phyloP scores from a whole-genome alignment of 192 early-diverging fungal genomes.

The Coemansia sp. region DNA sequence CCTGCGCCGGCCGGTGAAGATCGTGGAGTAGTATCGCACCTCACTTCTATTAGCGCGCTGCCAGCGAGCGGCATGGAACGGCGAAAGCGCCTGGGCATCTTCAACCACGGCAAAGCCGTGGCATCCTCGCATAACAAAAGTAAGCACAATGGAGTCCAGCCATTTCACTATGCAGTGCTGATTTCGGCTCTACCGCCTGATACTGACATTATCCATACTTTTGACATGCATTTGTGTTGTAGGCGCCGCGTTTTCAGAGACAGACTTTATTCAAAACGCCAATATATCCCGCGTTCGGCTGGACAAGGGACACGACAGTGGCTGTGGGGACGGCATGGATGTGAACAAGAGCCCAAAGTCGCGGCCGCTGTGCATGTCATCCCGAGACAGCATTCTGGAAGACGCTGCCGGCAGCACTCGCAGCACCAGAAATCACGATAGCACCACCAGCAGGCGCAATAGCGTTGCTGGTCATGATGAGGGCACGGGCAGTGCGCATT shows the following conservation, averaged over 20 bases:
- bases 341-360: conserved; percentile 2
- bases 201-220: neutral
- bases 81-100: conserved; percentile 31
- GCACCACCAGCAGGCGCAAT: neutral
- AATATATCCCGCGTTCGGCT: conserved; percentile 33
- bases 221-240: conserved; percentile 12
- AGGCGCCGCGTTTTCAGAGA: conserved; percentile 47
- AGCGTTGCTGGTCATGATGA: conserved; percentile 1
- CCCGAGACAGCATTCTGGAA: conserved; percentile 3
- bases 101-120: conserved; percentile 49
- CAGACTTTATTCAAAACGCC: conserved; percentile 32
- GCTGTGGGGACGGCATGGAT: neutral
- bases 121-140: conserved; percentile 27
- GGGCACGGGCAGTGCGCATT: neutral
- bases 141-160: conserved; percentile 10
- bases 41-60: conserved; percentile 23
- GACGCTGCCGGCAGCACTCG: neutral
- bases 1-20: neutral
- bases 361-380: neutral
- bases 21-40: neutral
- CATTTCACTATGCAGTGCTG: neutral
- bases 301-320: conserved; percentile 13
- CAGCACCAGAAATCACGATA: conserved; percentile 7
- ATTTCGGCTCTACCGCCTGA: neutral
- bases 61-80: conserved; percentile 10